Base-by-base conservation (phyloP, 768 basidiomycete species). In the Nevesoporus exiguus region DNA sequence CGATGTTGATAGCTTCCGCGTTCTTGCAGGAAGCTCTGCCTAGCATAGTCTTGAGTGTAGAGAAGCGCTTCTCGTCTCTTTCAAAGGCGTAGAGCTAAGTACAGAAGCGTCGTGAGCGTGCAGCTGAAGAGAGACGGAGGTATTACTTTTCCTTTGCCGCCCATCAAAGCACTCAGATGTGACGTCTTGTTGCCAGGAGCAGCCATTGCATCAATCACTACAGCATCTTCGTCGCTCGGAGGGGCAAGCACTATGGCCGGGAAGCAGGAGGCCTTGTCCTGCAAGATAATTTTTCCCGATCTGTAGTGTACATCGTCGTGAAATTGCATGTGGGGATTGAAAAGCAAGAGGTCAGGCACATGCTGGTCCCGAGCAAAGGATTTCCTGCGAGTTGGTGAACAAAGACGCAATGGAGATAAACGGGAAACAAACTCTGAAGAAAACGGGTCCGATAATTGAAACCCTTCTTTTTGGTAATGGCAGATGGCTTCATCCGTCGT, bases 101-200 rank as follows among this genome's bases (percentile, higher is more conserved):
- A n/a, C 40, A 13, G 34, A 45, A 10, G 46, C 10, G 11, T 37
- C n/a, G 36, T 59, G 42, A 58, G 49, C 22, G 27, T 22, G 22
- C 25, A 8, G 7, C 25, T 7, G 1, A 17, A 31, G 44, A 40
- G 22, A 7, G 47, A 31, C 21, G 7, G 22, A 7, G 0, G 14
- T 1, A 9, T 51, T 51, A 93, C 95, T 72, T 85, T 89, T 63
- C 93, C 92, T 67, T 81, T 80, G 60, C 86, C 87, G 17, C 75
- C 67, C 89, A 98, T 92, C 41, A 98, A 74, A 22, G 94, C 92
- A 60, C 90, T 89, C 22, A 98, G 72, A 70, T 96, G 93, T 8
- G 93, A 89, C 2, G 97, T 98, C 74, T 99, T 99, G 74, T 99
- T 99, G 0, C 97, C 97, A 0, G 97, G 97, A 1, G 97, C 97